Percentiles rank a stretch among this genome's conserved stretches.
These are phyloP conservation scores for Mycena maculata DNA, from an alignment of 768 basidiomycete genomes.

Conservation along the genomic window DNA sequence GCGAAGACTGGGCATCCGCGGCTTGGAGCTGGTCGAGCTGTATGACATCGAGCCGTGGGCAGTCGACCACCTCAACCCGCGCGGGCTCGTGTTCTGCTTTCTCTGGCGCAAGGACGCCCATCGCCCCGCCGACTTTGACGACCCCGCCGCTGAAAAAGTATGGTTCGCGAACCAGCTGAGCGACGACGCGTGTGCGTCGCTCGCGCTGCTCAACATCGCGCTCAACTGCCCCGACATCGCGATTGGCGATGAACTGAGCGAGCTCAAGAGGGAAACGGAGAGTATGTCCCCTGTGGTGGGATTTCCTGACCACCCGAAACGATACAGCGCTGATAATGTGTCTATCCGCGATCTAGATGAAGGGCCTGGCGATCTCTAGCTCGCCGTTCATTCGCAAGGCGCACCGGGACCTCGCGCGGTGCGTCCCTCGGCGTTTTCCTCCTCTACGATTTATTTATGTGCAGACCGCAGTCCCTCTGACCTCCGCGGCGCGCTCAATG, in stretches of 20 bases:
- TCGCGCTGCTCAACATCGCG: constrained; percentile 69
- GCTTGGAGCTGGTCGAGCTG: constrained; percentile 67
- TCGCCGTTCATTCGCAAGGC: constrained; percentile 63
- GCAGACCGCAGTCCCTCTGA: constrained; percentile 61
- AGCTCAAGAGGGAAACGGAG: constrained; percentile 62
- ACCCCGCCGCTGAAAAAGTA: constrained; percentile 65
- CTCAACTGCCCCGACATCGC: constrained; percentile 66
- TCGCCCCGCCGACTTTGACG: constrained; percentile 58
- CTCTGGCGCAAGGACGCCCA: constrained; percentile 64
- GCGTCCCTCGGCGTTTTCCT: constrained; percentile 28
- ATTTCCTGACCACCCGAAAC: constrained; percentile 20
- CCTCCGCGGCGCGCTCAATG: constrained; percentile 62
- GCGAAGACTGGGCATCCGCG: constrained; percentile 62
- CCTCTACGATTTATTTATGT: constrained; percentile 10
- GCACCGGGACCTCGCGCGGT: constrained; percentile 74
- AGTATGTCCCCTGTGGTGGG: constrained; percentile 69
- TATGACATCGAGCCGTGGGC: constrained; percentile 75
- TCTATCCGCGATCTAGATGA: constrained; percentile 57
- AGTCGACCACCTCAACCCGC: constrained; percentile 67
- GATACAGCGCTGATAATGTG: background rate
- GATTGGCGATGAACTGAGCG: constrained; percentile 56
- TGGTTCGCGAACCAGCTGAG: constrained; percentile 80
- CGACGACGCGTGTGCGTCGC: constrained; percentile 74
- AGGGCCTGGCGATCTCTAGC: constrained; percentile 71
- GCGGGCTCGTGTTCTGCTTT: constrained; percentile 74